Percentiles rank a stretch among this genome's conserved stretches.
phyloP scores from a whole-genome alignment of 208 protist genomes.

The Trichomonas gallinae region DNA sequence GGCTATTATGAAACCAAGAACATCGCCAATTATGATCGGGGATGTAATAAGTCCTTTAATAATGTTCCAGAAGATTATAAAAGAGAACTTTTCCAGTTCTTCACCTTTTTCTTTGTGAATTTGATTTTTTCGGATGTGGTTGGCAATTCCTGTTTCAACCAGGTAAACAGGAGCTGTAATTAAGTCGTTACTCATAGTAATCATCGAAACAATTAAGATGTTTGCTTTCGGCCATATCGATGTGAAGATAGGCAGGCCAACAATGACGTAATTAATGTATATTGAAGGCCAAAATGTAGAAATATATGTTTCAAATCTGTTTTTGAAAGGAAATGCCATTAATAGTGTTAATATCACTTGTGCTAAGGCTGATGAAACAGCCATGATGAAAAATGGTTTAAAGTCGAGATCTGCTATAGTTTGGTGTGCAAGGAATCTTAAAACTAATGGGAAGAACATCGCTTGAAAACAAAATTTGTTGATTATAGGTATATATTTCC shows the following conservation, averaged over 20 bases:
- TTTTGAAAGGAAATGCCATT: neutral
- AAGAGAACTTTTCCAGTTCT: neutral
- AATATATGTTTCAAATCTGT: neutral
- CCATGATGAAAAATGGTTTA: neutral
- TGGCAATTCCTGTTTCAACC: neutral
- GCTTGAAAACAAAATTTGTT: neutral
- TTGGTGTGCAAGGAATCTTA: neutral
- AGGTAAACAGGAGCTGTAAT: neutral
- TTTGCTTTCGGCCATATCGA: neutral
- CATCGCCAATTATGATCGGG: neutral
- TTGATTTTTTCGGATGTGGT: neutral
- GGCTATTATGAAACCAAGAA: neutral
- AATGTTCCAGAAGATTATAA: neutral
- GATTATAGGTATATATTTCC: neutral
- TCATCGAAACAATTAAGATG: neutral
- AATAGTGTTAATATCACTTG: neutral
- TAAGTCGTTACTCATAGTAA: neutral
- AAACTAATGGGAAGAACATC: neutral
- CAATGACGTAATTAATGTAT: constrained; percentile 9
- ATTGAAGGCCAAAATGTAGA: neutral
- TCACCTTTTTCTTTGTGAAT: neutral
- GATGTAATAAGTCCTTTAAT: neutral
- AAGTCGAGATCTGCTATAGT: neutral
- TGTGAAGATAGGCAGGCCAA: constrained; percentile 1
- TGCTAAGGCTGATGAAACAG: neutral